Conservation (phyloP, 177 flowering plant genomes). For the Vitis hybrid region DNA sequence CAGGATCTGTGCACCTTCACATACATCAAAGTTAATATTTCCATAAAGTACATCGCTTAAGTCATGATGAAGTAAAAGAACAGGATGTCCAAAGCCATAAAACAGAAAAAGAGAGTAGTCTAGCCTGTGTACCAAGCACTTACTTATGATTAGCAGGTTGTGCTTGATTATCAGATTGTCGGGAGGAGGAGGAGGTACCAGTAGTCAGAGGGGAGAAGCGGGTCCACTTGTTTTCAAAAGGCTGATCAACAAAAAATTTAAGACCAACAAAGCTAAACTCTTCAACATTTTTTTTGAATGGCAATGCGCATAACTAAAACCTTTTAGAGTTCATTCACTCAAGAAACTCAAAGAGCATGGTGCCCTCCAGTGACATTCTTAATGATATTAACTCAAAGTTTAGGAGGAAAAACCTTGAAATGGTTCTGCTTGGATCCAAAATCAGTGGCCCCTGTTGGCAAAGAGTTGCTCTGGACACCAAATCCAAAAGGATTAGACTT, state of each 20-base stretch:
- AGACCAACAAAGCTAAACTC: background rate
- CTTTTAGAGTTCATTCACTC: too few relatives aligned
- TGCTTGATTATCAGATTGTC: slow-evolving; percentile 43
- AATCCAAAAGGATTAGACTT: slow-evolving; percentile 77
- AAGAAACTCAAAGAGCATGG: too few relatives aligned
- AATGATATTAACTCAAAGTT: background rate
- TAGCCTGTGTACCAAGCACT: slow-evolving; percentile 14
- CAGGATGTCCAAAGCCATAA: background rate
- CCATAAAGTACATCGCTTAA: background rate
- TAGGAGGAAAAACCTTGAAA: slow-evolving; percentile 46
- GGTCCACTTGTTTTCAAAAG: slow-evolving; percentile 75
- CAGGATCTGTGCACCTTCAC: slow-evolving; percentile 62
- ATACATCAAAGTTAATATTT: slow-evolving; percentile 11
- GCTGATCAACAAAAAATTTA: slow-evolving; percentile 37
- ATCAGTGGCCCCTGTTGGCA: slow-evolving; percentile 29
- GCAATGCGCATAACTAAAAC: too few relatives aligned
- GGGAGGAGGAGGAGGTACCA: slow-evolving; percentile 30
- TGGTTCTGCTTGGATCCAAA: slow-evolving; percentile 46
- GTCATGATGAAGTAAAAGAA: too few relatives aligned
- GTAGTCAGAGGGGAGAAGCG: slow-evolving; percentile 37
- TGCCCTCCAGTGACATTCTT: background rate
- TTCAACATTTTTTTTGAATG: too few relatives aligned
- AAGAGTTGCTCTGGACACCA: slow-evolving; percentile 54
- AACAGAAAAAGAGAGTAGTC: background rate
- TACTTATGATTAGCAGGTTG: slow-evolving; percentile 50